Evolutionary conservation across 116 monocot species (phyloP), one percentile per base, ranked within the genome.

Genomic region (Iris pallida): DNA sequence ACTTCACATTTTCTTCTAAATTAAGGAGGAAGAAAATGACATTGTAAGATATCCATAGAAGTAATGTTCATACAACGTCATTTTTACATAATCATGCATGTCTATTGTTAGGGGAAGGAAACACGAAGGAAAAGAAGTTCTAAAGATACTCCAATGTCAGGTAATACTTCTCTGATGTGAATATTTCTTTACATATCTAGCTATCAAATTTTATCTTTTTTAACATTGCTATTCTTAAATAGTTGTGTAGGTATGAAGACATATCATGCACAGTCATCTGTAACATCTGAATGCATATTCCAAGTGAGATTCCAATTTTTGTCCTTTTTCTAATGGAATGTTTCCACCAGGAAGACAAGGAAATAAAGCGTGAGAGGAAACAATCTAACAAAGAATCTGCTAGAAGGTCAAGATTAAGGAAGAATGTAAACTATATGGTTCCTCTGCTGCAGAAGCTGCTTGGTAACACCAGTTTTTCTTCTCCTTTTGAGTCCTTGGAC

Each of bases 371-470:
- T 14, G 87, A 80, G 67, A 73, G 87, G 77, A 87, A 87, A 69
- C 87, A 87, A 68, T 87, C 87, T 1, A 87, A 87, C 60, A 80
- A 83, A 69, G 87, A 87, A 61, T 87, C 87, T 68, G 87, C 87
- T 61, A 76, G 87, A 68, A 83, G 87, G 52, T 87, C 87, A 47
- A 77, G 87, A 49, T 59, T 87, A 59, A 80, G 87, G 68, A 87
- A 87, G 46, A 83, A 83, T 80, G 87, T 83, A 49, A 12, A 30
- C 30, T 30, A 30, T n/a, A n/a, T 30, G 30, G 30, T 30, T 30
- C 30, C 3, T 53, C 19, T 20, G 30, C 30, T 30, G 30, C 30
- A 30, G 30, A 30, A 30, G 30, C 30, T 30, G 30, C 30, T 30
- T 30, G 30, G 30, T 30, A 30, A 30, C 30, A 30, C 30, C 30